Conservation (phyloP, 108 stramenopile genomes). For the Nitzschia sp. region DNA sequence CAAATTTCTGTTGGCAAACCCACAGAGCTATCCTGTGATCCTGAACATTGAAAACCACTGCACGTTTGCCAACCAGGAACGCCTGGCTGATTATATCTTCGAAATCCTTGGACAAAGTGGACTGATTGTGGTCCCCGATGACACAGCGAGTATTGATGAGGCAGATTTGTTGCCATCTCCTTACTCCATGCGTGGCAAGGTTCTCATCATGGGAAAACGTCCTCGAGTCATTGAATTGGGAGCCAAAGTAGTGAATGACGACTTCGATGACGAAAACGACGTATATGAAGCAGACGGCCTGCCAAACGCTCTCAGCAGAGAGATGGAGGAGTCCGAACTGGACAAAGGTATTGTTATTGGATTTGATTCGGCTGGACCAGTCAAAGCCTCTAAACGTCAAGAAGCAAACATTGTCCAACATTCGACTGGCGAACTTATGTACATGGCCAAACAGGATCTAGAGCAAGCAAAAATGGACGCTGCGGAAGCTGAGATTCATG, state of each 20-base stretch:
- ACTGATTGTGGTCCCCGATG: conserved; percentile 47
- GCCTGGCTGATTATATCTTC: conserved; percentile 65
- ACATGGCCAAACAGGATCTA: conserved; percentile 34
- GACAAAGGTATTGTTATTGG: conserved; percentile 49
- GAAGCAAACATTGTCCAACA: conserved; percentile 25
- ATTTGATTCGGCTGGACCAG: conserved; percentile 62
- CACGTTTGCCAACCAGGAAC: conserved; percentile 66
- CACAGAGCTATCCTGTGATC: conserved; percentile 83
- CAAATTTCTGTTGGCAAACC: conserved; percentile 49
- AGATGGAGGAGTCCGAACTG: conserved; percentile 53
- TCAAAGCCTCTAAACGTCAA: conserved; percentile 26
- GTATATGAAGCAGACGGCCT: conserved; percentile 20
- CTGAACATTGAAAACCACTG: conserved; percentile 95
- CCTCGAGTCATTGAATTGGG: conserved; percentile 39
- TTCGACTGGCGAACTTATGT: conserved; percentile 30
- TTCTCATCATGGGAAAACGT: conserved; percentile 75
- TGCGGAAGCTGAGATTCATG: conserved; percentile 34
- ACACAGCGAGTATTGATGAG: conserved; percentile 24
- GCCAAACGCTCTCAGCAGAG: conserved; percentile 24
- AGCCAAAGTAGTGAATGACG: conserved; percentile 66
- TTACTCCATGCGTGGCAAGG: conserved; percentile 70
- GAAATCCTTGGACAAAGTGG: conserved; percentile 48
- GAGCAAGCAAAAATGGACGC: conserved; percentile 34
- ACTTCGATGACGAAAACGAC: conserved; percentile 77
- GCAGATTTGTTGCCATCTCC: conserved; percentile 68